Evolutionary conservation across 768 basidiomycete species (phyloP).

Genomic region (Phylloporus scabripes): DNA sequence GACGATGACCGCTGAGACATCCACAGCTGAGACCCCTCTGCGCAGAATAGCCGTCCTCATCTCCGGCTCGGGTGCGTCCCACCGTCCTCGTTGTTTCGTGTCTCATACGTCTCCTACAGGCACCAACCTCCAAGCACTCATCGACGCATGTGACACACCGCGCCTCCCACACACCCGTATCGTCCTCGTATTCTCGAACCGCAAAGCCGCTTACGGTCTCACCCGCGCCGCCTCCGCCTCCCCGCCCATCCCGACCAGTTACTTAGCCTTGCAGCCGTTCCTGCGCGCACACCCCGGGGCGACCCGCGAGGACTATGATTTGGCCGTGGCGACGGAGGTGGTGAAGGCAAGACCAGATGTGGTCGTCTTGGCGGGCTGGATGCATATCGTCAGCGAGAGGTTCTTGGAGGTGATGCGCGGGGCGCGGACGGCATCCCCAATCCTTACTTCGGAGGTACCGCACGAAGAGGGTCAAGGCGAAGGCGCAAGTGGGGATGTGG

Average conservation of each 20-base stretch:
- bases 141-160: conserved; percentile 79
- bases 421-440: conserved; percentile 32
- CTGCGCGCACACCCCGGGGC: conserved; percentile 66
- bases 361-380: conserved; percentile 96
- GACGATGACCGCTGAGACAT: neutral
- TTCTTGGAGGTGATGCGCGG: conserved; percentile 63
- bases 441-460: neutral
- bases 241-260: conserved; percentile 79
- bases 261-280: conserved; percentile 82
- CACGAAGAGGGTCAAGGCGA: neutral
- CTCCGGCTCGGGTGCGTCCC: conserved; percentile 53
- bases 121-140: conserved; percentile 92
- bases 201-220: conserved; percentile 87
- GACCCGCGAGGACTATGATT: conserved; percentile 81
- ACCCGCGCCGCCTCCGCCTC: conserved; percentile 62
- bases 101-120: conserved; percentile 43
- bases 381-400: conserved; percentile 86
- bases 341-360: conserved; percentile 66
- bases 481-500: neutral
- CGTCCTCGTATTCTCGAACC: conserved; percentile 83
- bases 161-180: conserved; percentile 67
- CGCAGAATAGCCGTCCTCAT: conserved; percentile 53
- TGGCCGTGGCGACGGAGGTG: conserved; percentile 68
- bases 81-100: neutral
- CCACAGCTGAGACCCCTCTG: neutral